Evolutionary conservation across 768 basidiomycete genomes (phyloP), one percentile per base, ranked within the genome.

Genomic region (Suillus subluteus): DNA sequence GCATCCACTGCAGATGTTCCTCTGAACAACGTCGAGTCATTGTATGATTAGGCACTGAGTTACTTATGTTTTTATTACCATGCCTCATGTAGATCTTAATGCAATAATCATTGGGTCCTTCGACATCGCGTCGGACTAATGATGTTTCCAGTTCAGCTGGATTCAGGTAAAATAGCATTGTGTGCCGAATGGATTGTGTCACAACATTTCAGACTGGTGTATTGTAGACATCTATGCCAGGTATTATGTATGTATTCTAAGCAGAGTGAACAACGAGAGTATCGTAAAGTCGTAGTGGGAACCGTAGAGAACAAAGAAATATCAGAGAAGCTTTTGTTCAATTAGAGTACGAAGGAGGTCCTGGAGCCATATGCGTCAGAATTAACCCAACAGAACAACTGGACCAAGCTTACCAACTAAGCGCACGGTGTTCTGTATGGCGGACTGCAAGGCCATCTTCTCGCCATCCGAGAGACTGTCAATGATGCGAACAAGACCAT

Each of bases 1-100:
- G 59, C 91, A 95, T 75, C 87, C 91, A 16, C 75, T 96, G 69
- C 92, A 92, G 75, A 88, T 90, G 78, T 95, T 95, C 79, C 88
- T 96, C 70, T 96, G 79, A 80, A 48, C 26, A 8, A 61, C 23
- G 26, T 30, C 4, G 23, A 63, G 56, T 37, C 16, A 18, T 62
- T 62, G 62, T 61, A 64, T 61, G 50, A 64, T 58, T 64, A 62
- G 62, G 37, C 48, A 32, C 32, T 11, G 55, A 61, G 41, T 58
- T 61, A 30, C 18, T 43, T 43, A 61, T 61, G 26, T 61, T 61
- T 43, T 61, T 61, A 61, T 61, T 61, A 61, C 26, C 41, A 32
- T 30, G 41, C 41, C 37, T 43, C 41, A 12, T 41, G 59, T 61
- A 44, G 43, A 61, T 43, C 12, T 32, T 43, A 61, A 61, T 61